Evolutionary conservation across 73 alveolate species (phyloP), one percentile per base, ranked within the genome.

Genomic region (Paraurostyla sp.): DNA sequence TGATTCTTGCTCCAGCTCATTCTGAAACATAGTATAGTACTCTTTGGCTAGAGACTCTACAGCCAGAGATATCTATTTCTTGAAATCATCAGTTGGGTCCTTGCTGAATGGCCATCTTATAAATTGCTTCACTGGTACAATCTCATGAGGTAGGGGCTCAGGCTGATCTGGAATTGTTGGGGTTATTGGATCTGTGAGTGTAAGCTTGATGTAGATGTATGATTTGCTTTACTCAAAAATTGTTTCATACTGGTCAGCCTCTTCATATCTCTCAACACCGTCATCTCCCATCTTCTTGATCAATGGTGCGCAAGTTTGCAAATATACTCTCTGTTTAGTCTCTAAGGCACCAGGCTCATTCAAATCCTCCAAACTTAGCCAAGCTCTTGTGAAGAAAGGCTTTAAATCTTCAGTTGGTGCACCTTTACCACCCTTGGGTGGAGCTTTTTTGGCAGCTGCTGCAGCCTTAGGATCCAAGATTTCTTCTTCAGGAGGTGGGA

Each of bases 81-180:
- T 87, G 80, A 98, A 97, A 71, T 97, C 99, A 27, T 94, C 95
- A 29, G 95, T 95, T 32, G 98, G 94, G 78, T 98, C 97, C 57
- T 94, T 94, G 71, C 94, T 87, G 94, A 71, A 92, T 81, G 58
- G 97, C 97, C 76, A 81, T 65, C 43, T 81, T 2, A 81, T 52
- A 71, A 81, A 81, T 46, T 95, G 95, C 92, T 96, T 95, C 30
- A 92, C 93, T 4, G 99, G 98, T 30, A 96, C 96, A 22, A 95
- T 69, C 75, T 97, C 99, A 49, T 86, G 96, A 87, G 38, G 96
- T 76, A 93, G 94, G 35, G 96, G 97, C 51, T 93, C 94, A 25
- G 93, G 93, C 51, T 43, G 75, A 60, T 86, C 87, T n/a, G 94
- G 97, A 54, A 82, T 60, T 43, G 88, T 71, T 50, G 98, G 99